Evolutionary conservation across 306 rosid genomes (phyloP), one percentile per base, ranked within the genome.

Genomic region (Inga leiocalycina): DNA sequence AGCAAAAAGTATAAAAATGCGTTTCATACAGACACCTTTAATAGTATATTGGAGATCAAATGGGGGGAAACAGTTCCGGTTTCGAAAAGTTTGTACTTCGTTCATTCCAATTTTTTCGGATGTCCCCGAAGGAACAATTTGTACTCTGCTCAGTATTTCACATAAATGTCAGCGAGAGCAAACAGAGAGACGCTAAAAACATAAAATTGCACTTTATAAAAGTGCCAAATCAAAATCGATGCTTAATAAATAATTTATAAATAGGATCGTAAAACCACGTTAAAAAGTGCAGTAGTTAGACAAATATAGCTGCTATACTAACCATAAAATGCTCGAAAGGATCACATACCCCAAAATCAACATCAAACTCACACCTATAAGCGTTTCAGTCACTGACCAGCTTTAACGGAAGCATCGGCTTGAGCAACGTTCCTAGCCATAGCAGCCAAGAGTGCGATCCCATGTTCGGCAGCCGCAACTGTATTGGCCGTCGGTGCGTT

Each of bases 401-500:
- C 94, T 84, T 97, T 97, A 46, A 92, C 87, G 1, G 99, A 94
- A 9, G 99, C 98, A 41, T 97, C 99, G 6, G 99, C 98, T 49
- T 86, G 99, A 16, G 99, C 97, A 10, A 97, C 95, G 83, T 97
- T 97, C 88, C 99, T 91, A 5, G 99, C 98, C 99, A 97, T 97
- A 46, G 97, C 92, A 5, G 97, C 89, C 82, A 94, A 77, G 80
- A 97, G 99, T 10, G 98, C 97, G 56, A 94, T 94, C 65, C 99
- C 99, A 44, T 97, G 99, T 67, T 97, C 99, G 0, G 99, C 99
- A 10, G 99, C 98, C 0, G 99, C 99, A 10, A 94, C 91, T 8
- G 99, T 97, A 87, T 97, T 97, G 1, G 99, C 99, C 35, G 98
- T 97, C 10, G 99, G 99, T 0, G 98, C 99, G 74, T 97, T 97